These are phyloP conservation scores for Trichothecium roseum DNA, from an alignment of 2,329 filamentous ascomycete species.

Conservation along the genomic window DNA sequence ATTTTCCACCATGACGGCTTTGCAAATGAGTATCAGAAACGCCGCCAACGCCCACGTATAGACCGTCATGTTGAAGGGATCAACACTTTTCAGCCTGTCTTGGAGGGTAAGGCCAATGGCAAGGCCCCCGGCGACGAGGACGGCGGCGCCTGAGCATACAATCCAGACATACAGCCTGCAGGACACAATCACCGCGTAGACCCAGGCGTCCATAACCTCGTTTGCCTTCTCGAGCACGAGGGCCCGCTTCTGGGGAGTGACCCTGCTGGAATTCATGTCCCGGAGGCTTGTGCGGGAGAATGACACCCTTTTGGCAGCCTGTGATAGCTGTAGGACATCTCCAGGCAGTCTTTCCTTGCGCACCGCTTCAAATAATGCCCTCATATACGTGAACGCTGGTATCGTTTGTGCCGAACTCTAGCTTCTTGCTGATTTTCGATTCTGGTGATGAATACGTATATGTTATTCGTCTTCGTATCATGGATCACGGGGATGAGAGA, in stretches of 20 bases:
- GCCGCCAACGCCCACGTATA: slow-evolving; percentile 16
- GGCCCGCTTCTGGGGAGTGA: background rate
- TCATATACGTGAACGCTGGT: no score
- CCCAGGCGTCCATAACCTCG: background rate
- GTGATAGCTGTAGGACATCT: background rate
- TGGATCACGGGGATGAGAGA: no score
- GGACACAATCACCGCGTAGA: background rate
- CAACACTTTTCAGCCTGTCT: slow-evolving; percentile 15
- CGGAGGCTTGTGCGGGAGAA: background rate
- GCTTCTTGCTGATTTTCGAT: no score
- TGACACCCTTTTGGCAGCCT: background rate
- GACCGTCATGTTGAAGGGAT: slow-evolving; percentile 18
- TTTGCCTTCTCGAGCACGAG: background rate
- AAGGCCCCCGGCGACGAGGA: slow-evolving; percentile 13
- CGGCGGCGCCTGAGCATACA: background rate
- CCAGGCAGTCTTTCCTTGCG: no score
- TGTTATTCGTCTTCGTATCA: no score
- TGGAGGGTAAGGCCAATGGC: slow-evolving; percentile 14
- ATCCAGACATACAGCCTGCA: background rate
- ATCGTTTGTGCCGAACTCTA: no score
- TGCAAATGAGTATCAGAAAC: slow-evolving; percentile 15
- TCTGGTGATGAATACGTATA: no score
- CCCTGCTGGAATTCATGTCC: background rate
- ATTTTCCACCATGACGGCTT: slow-evolving; percentile 11
- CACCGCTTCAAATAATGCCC: no score